Evolutionary conservation across 2,329 filamentous ascomycete species (phyloP).

Genomic region (Fusarium hainanense): DNA sequence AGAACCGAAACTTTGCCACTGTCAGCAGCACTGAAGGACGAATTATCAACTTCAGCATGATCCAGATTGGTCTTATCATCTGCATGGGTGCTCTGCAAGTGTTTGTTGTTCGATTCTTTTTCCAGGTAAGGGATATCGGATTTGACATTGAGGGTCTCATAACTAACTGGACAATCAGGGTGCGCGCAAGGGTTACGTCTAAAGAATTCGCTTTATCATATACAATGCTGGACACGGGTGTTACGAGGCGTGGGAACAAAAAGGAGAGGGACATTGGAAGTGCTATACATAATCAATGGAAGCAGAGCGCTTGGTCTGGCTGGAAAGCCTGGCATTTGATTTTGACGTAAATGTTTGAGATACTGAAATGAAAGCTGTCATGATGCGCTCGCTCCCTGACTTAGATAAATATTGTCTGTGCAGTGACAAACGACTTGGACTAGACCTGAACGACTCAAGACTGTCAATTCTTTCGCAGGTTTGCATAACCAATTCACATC

Average conservation of each 20-base stretch:
- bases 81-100: conserved; percentile 97
- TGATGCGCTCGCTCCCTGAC: conserved; percentile 35
- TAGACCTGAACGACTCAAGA: neutral
- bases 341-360: conserved; percentile 25
- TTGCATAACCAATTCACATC: neutral
- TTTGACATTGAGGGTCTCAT: neutral
- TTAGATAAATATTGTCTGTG: conserved; percentile 21
- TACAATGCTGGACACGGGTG: conserved; percentile 42
- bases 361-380: conserved; percentile 40
- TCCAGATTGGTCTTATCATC: conserved; percentile 91
- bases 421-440: neutral
- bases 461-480: neutral
- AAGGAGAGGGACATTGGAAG: conserved; percentile 45
- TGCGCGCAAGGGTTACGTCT: conserved; percentile 76
- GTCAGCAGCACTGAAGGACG: conserved; percentile 94
- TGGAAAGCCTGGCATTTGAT: conserved; percentile 24
- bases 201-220: conserved; percentile 49
- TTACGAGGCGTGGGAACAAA: conserved; percentile 49
- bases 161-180: conserved; percentile 57
- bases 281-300: conserved; percentile 48
- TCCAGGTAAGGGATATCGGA: conserved; percentile 72
- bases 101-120: conserved; percentile 98
- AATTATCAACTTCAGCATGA: conserved; percentile 97
- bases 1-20: conserved; percentile 99
- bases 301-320: conserved; percentile 32